Evolutionary conservation across 2,329 filamentous ascomycete species (phyloP).

Genomic region (Fonsecaea erecta): DNA sequence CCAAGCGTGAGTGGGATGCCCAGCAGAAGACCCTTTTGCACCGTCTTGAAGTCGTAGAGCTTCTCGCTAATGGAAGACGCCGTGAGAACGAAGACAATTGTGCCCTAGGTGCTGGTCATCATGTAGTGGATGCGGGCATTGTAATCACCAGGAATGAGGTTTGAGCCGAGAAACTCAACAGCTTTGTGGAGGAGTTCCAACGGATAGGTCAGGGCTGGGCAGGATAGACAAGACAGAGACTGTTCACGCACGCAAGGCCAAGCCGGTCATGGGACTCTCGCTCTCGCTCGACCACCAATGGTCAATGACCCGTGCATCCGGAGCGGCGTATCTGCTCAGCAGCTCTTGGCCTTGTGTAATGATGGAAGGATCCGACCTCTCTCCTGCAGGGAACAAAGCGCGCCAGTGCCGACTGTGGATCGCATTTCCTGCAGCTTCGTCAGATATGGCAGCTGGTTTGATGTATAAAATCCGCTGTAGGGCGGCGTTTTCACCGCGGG

Average conservation of each 20-base stretch:
- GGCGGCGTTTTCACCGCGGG: too few relatives aligned
- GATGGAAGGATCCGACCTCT: constrained; percentile 86
- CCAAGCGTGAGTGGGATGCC: constrained; percentile 10
- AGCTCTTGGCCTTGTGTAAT: constrained; percentile 79
- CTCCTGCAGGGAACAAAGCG: constrained; percentile 83
- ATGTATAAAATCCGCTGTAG: too few relatives aligned
- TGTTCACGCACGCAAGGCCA: constrained; percentile 68
- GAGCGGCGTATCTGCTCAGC: constrained; percentile 67
- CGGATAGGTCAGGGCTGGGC: too few relatives aligned
- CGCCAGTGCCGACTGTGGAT: constrained; percentile 68
- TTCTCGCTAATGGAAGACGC: constrained; percentile 6
- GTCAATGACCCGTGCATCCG: constrained; percentile 67
- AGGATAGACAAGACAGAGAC: too few relatives aligned
- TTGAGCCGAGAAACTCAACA: too few relatives aligned
- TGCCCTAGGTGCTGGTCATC: constrained; percentile 13
- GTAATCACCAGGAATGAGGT: too few relatives aligned
- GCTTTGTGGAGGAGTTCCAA: too few relatives aligned
- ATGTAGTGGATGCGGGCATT: constrained; percentile 15
- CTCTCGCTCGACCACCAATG: constrained; percentile 78
- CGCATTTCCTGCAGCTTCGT: too few relatives aligned
- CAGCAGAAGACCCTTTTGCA: constrained; percentile 7
- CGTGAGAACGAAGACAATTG: constrained; percentile 8
- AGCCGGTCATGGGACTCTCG: constrained; percentile 69
- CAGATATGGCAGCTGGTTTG: too few relatives aligned
- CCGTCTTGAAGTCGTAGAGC: constrained; percentile 15